These are phyloP conservation scores for Penicillium dipodomyicola DNA, from an alignment of 495 filamentous ascomycete genomes.

Conservation along the genomic window DNA sequence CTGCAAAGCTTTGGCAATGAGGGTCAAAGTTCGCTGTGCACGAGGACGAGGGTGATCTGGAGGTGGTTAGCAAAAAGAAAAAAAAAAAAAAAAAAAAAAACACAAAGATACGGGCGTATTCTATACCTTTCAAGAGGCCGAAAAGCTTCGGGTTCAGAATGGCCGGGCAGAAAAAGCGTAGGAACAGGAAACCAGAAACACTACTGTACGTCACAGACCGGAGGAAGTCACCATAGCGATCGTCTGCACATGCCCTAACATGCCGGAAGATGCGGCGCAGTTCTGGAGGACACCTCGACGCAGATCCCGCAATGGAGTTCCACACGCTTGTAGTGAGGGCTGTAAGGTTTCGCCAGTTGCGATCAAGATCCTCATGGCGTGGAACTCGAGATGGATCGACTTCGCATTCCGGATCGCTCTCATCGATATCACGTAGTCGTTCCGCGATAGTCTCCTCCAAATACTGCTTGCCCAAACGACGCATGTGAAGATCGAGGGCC, in stretches of 20 bases:
- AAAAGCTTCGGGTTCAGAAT: conserved; percentile 97
- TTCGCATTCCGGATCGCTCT: conserved; percentile 87
- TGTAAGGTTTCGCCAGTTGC: conserved; percentile 82
- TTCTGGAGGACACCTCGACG: conserved; percentile 74
- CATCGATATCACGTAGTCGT: conserved; percentile 81
- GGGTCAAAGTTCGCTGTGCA: conserved; percentile 86
- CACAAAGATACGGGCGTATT: not conserved
- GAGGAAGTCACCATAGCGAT: conserved; percentile 94
- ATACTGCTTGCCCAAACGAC: conserved; percentile 89
- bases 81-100: not conserved
- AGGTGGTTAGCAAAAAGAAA: conserved; percentile 15
- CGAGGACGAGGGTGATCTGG: conserved; percentile 80
- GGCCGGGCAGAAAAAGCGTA: conserved; percentile 94
- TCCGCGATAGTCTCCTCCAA: conserved; percentile 84
- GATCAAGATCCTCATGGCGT: conserved; percentile 68
- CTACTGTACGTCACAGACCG: conserved; percentile 92
- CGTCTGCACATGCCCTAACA: conserved; percentile 89
- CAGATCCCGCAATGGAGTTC: conserved; percentile 73
- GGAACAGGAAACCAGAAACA: conserved; percentile 93
- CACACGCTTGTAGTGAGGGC: conserved; percentile 77
- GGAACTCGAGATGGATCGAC: conserved; percentile 78
- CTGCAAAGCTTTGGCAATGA: conserved; percentile 95
- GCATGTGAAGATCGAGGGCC: conserved; percentile 92
- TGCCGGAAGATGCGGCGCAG: conserved; percentile 86
- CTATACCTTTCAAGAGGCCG: conserved; percentile 74